Base-by-base conservation (phyloP, 345 rosid genomes). In the Populus tremula region DNA sequence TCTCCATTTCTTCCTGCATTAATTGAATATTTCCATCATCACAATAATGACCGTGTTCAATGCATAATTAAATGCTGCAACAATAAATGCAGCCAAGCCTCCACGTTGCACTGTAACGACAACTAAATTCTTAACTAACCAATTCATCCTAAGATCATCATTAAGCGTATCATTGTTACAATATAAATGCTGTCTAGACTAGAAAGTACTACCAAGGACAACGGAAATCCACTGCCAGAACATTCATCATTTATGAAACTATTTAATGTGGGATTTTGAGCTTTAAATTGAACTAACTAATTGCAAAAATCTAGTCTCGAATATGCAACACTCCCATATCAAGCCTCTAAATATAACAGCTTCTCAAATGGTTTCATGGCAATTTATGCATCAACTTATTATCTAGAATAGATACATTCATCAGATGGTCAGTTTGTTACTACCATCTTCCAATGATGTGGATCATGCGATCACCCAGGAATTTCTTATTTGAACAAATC, bases 1-100 rank as follows among this genome's bases (percentile, higher is more conserved):
- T 86, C 77, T 76, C 85, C 82, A 82, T 86, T 71, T 80, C 89
- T 70, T 86, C 91, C 98, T 91, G 86, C 85, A 78, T 78, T 76
- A 25, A 56, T n/a, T 49, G 54, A 18, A 4, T 54, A 41, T 56
- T 72, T 72, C 62, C 65, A 69, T 31, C 39, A 69, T 70, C 0
- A 20, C 17, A 3, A 53, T 21, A 16, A 47, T 45, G 31, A n/a
- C 36, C 54, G 62, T 31, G 27, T 18, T 33, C 31, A 18, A 1
- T 39, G 36, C 62, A 74, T 56, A 10, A 70, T 17, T 6, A 33
- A 41, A 62, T 23, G 38, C 36, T 56, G 17, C 21, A 45, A 13
- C 8, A 6, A 29, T 9, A 20, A 17, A 67, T 67, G 14, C 53
- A 20, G 12, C 13, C 64, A 59, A n/a, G 64, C 64, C 29, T 23